A percentile compares a stretch with the other conserved stretches of the same genome.
Evolutionary conservation across 257 asterid genomes (phyloP).

Genomic region (Petunia secreta): DNA sequence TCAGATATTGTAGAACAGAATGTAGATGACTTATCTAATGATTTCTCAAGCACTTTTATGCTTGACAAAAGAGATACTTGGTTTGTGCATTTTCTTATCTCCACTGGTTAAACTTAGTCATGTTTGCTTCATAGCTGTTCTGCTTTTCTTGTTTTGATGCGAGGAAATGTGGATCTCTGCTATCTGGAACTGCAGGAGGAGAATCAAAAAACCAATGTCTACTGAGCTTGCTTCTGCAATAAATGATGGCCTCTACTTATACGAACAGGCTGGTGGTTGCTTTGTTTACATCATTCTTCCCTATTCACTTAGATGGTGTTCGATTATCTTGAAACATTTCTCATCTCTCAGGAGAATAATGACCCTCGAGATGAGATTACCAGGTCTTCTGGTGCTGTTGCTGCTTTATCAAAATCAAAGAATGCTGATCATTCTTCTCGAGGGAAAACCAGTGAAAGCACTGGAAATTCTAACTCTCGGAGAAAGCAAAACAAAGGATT

Average conservation of each 20-base stretch:
- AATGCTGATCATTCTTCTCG: constrained; percentile 52
- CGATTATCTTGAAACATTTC: constrained; percentile 15
- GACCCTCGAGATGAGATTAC: constrained; percentile 53
- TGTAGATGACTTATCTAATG: constrained; percentile 56
- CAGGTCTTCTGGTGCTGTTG: constrained; percentile 43
- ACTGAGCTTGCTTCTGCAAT: constrained; percentile 85
- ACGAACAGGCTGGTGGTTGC: constrained; percentile 77
- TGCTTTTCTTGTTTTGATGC: too few relatives aligned
- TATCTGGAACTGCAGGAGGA: constrained; percentile 37
- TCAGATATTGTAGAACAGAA: constrained; percentile 39
- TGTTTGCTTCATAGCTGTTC: neutral
- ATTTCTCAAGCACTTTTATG: constrained; percentile 71
- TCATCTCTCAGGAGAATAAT: constrained; percentile 58
- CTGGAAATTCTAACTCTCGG: constrained; percentile 51
- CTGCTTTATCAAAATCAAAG: constrained; percentile 48
- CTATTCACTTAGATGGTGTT: neutral
- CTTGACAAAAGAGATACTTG: constrained; percentile 72
- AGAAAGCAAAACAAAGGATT: constrained; percentile 64
- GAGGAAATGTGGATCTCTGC: constrained; percentile 30
- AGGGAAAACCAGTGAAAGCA: constrained; percentile 50
- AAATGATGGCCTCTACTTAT: constrained; percentile 81
- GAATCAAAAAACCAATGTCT: constrained; percentile 59
- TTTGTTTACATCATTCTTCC: constrained; percentile 27
- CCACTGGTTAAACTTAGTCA: neutral
- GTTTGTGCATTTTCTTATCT: constrained; percentile 6